Conservation (phyloP, 805 yeast genomes). For the Candida sithepensis region DNA sequence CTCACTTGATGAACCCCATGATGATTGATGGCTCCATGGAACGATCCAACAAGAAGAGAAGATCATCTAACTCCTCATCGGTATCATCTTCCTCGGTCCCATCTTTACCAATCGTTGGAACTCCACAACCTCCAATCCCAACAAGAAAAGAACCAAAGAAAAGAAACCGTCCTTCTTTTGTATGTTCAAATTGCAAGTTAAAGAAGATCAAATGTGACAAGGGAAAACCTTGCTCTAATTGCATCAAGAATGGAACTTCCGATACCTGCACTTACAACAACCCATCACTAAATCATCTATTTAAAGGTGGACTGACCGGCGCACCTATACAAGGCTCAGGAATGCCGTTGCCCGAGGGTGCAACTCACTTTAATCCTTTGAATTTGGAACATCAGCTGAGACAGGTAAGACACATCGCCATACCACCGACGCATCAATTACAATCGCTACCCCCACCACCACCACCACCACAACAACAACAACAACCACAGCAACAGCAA, state of each 20-base stretch:
- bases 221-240: constrained; percentile 27
- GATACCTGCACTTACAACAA: constrained; percentile 23
- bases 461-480: too few species aligned
- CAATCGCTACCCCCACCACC: too few species aligned
- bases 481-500: too few species aligned
- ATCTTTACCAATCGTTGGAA: neutral
- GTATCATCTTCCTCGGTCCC: neutral
- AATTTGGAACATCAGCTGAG: neutral
- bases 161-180: constrained; percentile 45
- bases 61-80: neutral
- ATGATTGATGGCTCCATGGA: neutral
- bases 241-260: constrained; percentile 20
- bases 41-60: neutral
- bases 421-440: too few species aligned
- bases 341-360: neutral
- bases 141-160: constrained; percentile 13
- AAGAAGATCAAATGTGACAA: constrained; percentile 31
- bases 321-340: neutral
- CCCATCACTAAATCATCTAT: constrained; percentile 4
- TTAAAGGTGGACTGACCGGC: neutral
- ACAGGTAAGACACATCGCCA: neutral
- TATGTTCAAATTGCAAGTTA: constrained; percentile 28
- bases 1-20: too few species aligned
- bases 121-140: neutral
- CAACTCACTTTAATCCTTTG: neutral